phyloP scores from a whole-genome alignment of 768 basidiomycete genomes.

The Paxillus rubicundulus region DNA sequence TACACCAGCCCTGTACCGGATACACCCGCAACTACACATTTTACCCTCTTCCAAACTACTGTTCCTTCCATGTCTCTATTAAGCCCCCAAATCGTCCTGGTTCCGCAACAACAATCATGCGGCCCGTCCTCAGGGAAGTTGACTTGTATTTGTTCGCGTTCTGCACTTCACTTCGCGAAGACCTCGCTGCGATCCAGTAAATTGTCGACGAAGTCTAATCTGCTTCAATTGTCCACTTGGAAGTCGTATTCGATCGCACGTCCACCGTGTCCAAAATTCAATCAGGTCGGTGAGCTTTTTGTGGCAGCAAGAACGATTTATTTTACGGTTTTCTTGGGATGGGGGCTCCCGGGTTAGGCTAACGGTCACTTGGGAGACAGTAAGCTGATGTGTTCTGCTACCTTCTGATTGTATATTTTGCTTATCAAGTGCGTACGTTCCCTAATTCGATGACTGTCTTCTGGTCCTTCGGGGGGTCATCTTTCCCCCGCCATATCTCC shows the following conservation, averaged over 20 bases:
- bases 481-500: slow-evolving; percentile 20
- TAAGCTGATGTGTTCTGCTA: neutral
- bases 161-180: slow-evolving; percentile 27
- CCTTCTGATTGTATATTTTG: neutral
- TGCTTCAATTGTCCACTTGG: neutral
- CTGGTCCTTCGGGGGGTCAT: slow-evolving; percentile 11
- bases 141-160: slow-evolving; percentile 18
- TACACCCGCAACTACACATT: slow-evolving; percentile 10
- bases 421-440: neutral
- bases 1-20: slow-evolving; percentile 5
- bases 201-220: slow-evolving; percentile 7
- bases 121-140: slow-evolving; percentile 1
- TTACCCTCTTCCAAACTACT: slow-evolving; percentile 9
- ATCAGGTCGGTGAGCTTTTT: neutral
- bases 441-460: slow-evolving; percentile 17
- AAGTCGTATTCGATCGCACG: neutral
- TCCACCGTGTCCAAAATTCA: neutral
- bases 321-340: neutral
- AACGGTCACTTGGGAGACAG: slow-evolving; percentile 1
- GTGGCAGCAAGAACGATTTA: neutral
- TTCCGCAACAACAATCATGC: slow-evolving; percentile 9
- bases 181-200: slow-evolving; percentile 8
- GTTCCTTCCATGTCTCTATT: slow-evolving; percentile 19
- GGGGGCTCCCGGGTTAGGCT: slow-evolving; percentile 4
- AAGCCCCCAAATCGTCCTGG: slow-evolving; percentile 15